These are phyloP conservation scores for Aspergillus fischeri DNA, from an alignment of 2,329 filamentous ascomycete genomes.

Conservation along the genomic window DNA sequence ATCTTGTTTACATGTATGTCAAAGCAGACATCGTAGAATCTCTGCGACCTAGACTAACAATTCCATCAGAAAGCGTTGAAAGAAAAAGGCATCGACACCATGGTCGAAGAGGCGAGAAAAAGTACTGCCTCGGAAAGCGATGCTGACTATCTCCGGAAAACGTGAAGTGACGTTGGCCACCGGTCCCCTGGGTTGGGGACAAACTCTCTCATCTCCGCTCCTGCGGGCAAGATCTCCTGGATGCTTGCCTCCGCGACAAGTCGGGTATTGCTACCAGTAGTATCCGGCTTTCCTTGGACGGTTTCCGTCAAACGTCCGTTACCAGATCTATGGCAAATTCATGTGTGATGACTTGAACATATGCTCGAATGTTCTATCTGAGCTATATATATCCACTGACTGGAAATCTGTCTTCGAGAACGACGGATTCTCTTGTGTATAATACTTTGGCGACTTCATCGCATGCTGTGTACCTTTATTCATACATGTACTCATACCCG, in stretches of 20 bases:
- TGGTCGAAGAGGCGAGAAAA: slow-evolving; percentile 85
- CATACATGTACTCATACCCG: background rate
- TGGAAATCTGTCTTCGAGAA: background rate
- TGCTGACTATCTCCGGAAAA: slow-evolving; percentile 55
- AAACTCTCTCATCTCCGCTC: background rate
- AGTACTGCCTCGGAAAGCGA: slow-evolving; percentile 81
- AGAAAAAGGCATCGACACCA: slow-evolving; percentile 83
- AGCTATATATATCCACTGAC: background rate
- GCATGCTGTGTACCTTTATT: background rate
- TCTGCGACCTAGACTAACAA: background rate
- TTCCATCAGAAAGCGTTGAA: slow-evolving; percentile 70
- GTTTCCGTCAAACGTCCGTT: background rate
- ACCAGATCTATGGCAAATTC: background rate
- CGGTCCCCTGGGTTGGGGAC: background rate
- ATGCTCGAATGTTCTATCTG: background rate
- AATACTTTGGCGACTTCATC: background rate
- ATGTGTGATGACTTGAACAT: background rate
- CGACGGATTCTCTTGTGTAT: background rate
- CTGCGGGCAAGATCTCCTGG: background rate
- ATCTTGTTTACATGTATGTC: slow-evolving; percentile 71
- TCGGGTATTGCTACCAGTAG: background rate
- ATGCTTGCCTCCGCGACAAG: background rate
- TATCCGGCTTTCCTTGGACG: background rate
- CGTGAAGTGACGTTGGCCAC: slow-evolving; percentile 9
- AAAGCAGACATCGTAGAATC: background rate